phyloP scores from a whole-genome alignment of 148 eudicot genomes.

The Chenopodium suecicum region DNA sequence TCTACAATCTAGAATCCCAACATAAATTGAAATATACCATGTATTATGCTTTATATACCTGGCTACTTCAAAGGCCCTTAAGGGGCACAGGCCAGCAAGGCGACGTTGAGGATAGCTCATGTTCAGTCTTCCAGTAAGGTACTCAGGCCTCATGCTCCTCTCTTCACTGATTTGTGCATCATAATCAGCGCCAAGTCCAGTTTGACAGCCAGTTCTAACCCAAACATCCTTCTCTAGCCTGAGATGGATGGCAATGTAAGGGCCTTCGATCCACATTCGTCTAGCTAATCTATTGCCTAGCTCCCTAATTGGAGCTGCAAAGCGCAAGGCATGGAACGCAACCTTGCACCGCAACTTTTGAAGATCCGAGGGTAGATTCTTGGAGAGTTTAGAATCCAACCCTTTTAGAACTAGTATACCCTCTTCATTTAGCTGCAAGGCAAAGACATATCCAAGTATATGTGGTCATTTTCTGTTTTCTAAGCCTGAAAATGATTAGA shows the following conservation, averaged over 20 bases:
- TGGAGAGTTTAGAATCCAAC: slow-evolving; percentile 73
- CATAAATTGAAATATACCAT: background rate
- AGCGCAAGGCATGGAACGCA: slow-evolving; percentile 79
- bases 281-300: slow-evolving; percentile 61
- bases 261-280: slow-evolving; percentile 90
- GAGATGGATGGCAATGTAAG: slow-evolving; percentile 70
- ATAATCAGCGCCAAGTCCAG: slow-evolving; percentile 59
- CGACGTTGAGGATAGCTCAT: slow-evolving; percentile 46
- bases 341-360: slow-evolving; percentile 40
- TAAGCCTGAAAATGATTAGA: background rate
- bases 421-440: slow-evolving; percentile 57
- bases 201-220: slow-evolving; percentile 69
- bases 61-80: slow-evolving; percentile 64
- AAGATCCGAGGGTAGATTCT: slow-evolving; percentile 39
- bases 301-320: slow-evolving; percentile 55
- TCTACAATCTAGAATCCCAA: background rate
- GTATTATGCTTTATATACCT: slow-evolving; percentile 25
- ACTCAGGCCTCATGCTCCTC: slow-evolving; percentile 45
- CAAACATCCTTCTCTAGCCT: slow-evolving; percentile 83
- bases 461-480: background rate
- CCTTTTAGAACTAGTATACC: slow-evolving; percentile 75
- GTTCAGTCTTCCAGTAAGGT: slow-evolving; percentile 51
- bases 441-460: background rate
- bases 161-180: slow-evolving; percentile 48
- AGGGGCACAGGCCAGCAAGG: slow-evolving; percentile 70